Evolutionary conservation across 768 basidiomycete species (phyloP).

Genomic region (Collybia mongolica): DNA sequence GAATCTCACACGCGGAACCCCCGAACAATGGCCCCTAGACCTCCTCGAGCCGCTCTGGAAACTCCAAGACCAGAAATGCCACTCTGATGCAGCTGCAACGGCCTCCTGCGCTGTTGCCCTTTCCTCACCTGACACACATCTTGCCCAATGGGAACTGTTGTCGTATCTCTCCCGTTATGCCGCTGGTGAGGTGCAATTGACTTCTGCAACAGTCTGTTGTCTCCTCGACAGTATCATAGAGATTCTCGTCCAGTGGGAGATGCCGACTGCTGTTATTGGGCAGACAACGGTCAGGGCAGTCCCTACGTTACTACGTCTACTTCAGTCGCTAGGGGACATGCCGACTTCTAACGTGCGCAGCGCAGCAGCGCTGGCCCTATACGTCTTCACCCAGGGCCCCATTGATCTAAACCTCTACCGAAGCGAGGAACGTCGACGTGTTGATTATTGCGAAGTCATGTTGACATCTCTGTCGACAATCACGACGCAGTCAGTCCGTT

Average conservation of each 20-base stretch:
- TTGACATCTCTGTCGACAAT: slow-evolving; percentile 31
- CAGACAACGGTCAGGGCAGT: slow-evolving; percentile 31
- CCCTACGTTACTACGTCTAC: slow-evolving; percentile 31
- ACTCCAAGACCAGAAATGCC: slow-evolving; percentile 24
- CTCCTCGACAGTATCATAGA: slow-evolving; percentile 39
- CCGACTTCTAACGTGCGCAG: slow-evolving; percentile 26
- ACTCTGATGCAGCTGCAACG: slow-evolving; percentile 30
- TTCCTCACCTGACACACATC: slow-evolving; percentile 31
- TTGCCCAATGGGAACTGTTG: slow-evolving; percentile 33
- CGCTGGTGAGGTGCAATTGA: slow-evolving; percentile 28
- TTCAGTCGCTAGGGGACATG: slow-evolving; percentile 26
- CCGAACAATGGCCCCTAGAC: slow-evolving; percentile 32
- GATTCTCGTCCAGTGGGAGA: slow-evolving; percentile 34
- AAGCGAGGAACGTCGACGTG: slow-evolving; percentile 25
- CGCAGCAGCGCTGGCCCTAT: slow-evolving; percentile 29
- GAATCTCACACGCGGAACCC: slow-evolving; percentile 32
- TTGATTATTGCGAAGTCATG: slow-evolving; percentile 29
- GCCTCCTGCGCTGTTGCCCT: slow-evolving; percentile 35
- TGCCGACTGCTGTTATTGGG: slow-evolving; percentile 32
- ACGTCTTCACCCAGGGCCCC: slow-evolving; percentile 25
- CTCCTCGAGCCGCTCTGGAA: slow-evolving; percentile 32
- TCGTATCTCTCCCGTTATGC: slow-evolving; percentile 28
- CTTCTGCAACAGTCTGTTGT: slow-evolving; percentile 30
- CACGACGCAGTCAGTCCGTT: slow-evolving; percentile 26
- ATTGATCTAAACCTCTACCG: slow-evolving; percentile 22